Evolutionary conservation across 2,329 filamentous ascomycete genomes (phyloP), one percentile per base, ranked within the genome.

Genomic region (Thielaviopsis populi): DNA sequence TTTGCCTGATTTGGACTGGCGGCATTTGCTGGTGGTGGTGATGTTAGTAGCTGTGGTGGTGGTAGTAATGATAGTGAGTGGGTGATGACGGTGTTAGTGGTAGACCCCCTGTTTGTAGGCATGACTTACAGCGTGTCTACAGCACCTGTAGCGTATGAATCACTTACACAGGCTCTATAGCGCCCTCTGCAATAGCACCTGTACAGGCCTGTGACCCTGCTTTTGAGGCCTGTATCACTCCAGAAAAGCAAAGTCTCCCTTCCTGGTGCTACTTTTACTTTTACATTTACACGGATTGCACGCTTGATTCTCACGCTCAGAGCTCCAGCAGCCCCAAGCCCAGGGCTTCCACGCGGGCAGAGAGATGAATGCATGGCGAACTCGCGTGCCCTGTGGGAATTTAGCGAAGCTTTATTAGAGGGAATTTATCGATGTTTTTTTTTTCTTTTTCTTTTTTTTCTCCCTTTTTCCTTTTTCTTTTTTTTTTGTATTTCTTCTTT

Each of bases 361-460:
- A n/a, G n/a, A n/a, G n/a, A n/a, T n/a, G n/a, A 46, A 46, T 46
- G 15, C 42, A 46, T 15, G n/a, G 27, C 27, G 53, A 56, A 27
- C n/a, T 37, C 53, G 27, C 19, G 63, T 64, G 37, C 64, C 53
- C 53, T 56, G 53, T 37, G 33, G 33, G 33, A 37, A 46, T 46
- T 46, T 46, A 46, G 15, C 42, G 42, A 37, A 1, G 4, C 6
- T 37, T 37, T 37, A 37, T 37, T 33, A 7, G 30, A 7, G 7
- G 7, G 30, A 33, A 7, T 33, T 37, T 8, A 37, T 37, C 10
- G 10, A 37, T 37, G 56, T 37, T 61, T 48, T 63, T 63, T 58
- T 64, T 53, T 46, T 22, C 50, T 59, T 61, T 61, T 17, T 62
- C 54, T 41, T 56, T 46, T 53, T 53, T 58, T 59, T 37, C 64